A percentile compares a stretch with the other conserved stretches of the same genome.
Evolutionary conservation across 177 flowering plant species (phyloP).

Genomic region (Telopea speciosissima): DNA sequence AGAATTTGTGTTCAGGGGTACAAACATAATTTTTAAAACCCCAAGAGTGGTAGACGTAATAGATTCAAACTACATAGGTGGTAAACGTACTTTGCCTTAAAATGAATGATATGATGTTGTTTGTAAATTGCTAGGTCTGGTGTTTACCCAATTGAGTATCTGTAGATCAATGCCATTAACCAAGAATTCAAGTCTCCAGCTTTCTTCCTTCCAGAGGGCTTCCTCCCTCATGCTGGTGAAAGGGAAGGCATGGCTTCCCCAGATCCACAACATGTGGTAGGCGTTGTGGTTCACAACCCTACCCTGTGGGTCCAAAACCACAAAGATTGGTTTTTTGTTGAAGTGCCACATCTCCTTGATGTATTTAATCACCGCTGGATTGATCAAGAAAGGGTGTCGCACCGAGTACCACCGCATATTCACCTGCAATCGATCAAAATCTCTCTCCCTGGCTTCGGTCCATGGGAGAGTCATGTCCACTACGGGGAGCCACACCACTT

Average conservation of each 20-base stretch:
- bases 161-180: slow-evolving; percentile 36
- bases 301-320: slow-evolving; percentile 56
- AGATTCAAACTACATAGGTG: too few species aligned
- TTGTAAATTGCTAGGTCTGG: too few species aligned
- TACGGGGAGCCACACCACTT: slow-evolving; percentile 55
- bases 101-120: too few species aligned
- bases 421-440: not conserved
- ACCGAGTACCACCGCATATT: slow-evolving; percentile 14
- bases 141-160: slow-evolving; percentile 38
- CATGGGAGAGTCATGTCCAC: slow-evolving; percentile 18
- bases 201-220: slow-evolving; percentile 46
- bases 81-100: too few species aligned
- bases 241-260: slow-evolving; percentile 58
- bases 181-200: slow-evolving; percentile 49
- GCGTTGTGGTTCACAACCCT: slow-evolving; percentile 44
- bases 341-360: slow-evolving; percentile 34
- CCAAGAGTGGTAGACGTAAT: too few species aligned
- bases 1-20: too few species aligned
- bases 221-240: slow-evolving; percentile 48
- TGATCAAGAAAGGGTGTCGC: not conserved
- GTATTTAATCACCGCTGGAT: slow-evolving; percentile 5
- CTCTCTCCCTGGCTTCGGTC: not conserved
- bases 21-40: too few species aligned
- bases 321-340: slow-evolving; percentile 45
- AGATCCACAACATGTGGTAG: slow-evolving; percentile 68